Evolutionary conservation across 2,329 filamentous ascomycete genomes (phyloP).

Genomic region (Stagonosporopsis cucurbitacearum): DNA sequence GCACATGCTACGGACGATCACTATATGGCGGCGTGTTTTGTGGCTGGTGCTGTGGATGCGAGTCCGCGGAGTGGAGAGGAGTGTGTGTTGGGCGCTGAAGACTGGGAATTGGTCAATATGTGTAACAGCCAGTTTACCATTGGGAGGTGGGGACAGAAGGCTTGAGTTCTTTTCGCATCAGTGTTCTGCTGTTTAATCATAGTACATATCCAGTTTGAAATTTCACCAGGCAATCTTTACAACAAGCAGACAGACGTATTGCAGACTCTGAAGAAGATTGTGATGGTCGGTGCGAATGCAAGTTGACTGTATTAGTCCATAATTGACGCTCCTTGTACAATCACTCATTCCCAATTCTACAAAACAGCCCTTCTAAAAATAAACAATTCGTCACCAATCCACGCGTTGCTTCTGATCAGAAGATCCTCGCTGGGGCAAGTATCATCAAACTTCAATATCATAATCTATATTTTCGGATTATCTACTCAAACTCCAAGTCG

Average conservation of each 20-base stretch:
- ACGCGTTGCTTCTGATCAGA: no score
- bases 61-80: constrained; percentile 28
- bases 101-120: constrained; percentile 46
- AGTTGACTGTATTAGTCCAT: no score
- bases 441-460: background rate
- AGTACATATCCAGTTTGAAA: background rate
- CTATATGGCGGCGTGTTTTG: constrained; percentile 70
- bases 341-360: no score
- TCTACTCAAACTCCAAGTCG: background rate
- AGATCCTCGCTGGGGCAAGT: no score
- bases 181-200: background rate
- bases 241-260: no score
- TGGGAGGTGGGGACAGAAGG: constrained; percentile 29
- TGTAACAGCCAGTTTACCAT: constrained; percentile 45
- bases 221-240: background rate
- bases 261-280: no score
- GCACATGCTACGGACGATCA: constrained; percentile 75
- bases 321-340: no score
- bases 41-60: constrained; percentile 58
- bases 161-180: background rate
- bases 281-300: no score
- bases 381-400: no score
- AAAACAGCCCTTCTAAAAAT: no score
- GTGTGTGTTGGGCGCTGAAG: constrained; percentile 38
- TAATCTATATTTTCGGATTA: background rate